phyloP scores from a whole-genome alignment of 2,329 filamentous ascomycete genomes.

The Fusarium buharicum region DNA sequence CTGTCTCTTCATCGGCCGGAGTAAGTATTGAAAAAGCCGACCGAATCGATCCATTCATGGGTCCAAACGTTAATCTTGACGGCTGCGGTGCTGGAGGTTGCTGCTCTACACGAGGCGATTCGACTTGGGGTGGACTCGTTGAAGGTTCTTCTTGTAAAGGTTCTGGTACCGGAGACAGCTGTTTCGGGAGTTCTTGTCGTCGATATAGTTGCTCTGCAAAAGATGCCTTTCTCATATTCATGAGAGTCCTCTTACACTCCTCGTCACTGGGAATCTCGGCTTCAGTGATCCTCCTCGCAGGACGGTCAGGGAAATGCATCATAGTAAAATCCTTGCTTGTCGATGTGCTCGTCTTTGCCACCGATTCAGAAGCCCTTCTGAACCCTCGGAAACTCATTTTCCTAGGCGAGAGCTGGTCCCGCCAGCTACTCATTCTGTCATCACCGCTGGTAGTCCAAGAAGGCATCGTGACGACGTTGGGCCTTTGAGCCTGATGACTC shows the following conservation, averaged over 20 bases:
- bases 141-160: conserved; percentile 3
- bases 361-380: conserved; percentile 36
- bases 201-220: conserved; percentile 27
- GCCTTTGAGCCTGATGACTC: conserved; percentile 5
- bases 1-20: conserved; percentile 30
- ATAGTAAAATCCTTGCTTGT: conserved; percentile 34
- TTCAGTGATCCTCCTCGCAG: conserved; percentile 29
- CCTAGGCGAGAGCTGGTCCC: conserved; percentile 35
- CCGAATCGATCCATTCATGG: conserved; percentile 15
- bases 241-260: conserved; percentile 34
- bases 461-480: conserved; percentile 29
- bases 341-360: conserved; percentile 13
- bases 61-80: conserved; percentile 27
- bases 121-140: neutral
- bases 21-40: conserved; percentile 29
- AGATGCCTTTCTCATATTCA: conserved; percentile 31
- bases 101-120: conserved; percentile 3
- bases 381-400: conserved; percentile 34
- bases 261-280: conserved; percentile 41
- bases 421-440: conserved; percentile 39
- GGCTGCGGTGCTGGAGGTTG: conserved; percentile 25
- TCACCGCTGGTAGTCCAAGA: conserved; percentile 30
- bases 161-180: conserved; percentile 15
- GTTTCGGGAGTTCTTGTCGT: conserved; percentile 17
- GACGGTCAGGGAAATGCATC: conserved; percentile 41